These are phyloP conservation scores for Saccharomycopsis sp. DNA, from an alignment of 805 yeast genomes.

Conservation along the genomic window DNA sequence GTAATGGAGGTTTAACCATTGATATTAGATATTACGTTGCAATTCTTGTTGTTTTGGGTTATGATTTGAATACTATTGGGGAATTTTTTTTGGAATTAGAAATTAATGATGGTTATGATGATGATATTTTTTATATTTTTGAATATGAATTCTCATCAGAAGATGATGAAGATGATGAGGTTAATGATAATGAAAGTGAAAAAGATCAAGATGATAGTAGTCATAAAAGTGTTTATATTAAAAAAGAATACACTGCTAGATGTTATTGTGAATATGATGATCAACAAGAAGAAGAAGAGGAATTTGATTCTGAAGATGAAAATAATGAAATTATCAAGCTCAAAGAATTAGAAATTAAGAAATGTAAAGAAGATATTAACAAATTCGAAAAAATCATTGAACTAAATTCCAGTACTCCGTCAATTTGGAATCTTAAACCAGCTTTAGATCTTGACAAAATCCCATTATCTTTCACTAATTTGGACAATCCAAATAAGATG, in stretches of 20 bases:
- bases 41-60: conserved; percentile 40
- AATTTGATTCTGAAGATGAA: no score
- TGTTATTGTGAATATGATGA: conserved; percentile 31
- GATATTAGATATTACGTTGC: conserved; percentile 52
- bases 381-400: no score
- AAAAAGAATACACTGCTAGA: conserved; percentile 25
- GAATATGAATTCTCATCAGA: conserved; percentile 41
- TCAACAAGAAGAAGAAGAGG: conserved; percentile 18
- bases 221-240: conserved; percentile 14
- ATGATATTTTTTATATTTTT: conserved; percentile 52
- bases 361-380: no score
- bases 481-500: no score
- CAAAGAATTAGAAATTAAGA: no score
- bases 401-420: no score
- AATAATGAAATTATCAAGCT: no score
- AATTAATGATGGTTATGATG: conserved; percentile 52
- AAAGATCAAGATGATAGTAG: no score
- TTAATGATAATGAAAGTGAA: conserved; percentile 20
- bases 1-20: conserved; percentile 47
- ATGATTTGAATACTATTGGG: conserved; percentile 38
- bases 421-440: no score
- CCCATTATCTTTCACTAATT: no score
- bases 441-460: no score
- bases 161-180: conserved; percentile 21
- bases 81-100: conserved; percentile 46